Conservation (phyloP, 768 basidiomycete species). For the Phylloporus sp. region DNA sequence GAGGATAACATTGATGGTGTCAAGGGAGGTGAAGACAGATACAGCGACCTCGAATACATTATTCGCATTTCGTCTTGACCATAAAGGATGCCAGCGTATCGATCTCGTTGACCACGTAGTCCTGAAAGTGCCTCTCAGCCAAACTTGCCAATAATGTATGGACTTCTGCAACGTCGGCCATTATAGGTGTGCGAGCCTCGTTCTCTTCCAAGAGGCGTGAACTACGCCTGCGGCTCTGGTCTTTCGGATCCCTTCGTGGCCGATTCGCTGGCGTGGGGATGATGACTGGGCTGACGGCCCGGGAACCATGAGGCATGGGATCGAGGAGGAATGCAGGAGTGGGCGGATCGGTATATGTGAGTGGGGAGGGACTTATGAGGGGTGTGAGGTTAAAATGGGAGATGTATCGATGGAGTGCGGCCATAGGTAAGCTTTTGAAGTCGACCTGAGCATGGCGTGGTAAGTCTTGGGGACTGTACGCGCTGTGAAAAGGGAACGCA, state of each 20-base stretch:
- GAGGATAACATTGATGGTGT: not conserved
- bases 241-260: slow-evolving; percentile 65
- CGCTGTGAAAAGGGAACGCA: slow-evolving; percentile 11
- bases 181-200: slow-evolving; percentile 54
- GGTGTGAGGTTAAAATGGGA: slow-evolving; percentile 71
- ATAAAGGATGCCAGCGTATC: slow-evolving; percentile 81
- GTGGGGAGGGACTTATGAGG: slow-evolving; percentile 64
- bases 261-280: slow-evolving; percentile 62
- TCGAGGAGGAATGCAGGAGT: slow-evolving; percentile 59
- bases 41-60: slow-evolving; percentile 20
- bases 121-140: slow-evolving; percentile 71
- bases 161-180: slow-evolving; percentile 67
- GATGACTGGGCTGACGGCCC: slow-evolving; percentile 47
- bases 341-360: slow-evolving; percentile 64
- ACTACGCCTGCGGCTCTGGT: slow-evolving; percentile 59
- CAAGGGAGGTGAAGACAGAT: slow-evolving; percentile 5
- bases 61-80: slow-evolving; percentile 61
- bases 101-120: slow-evolving; percentile 62
- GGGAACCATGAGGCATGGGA: slow-evolving; percentile 41
- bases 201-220: slow-evolving; percentile 69
- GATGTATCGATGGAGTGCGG: slow-evolving; percentile 68
- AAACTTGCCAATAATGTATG: slow-evolving; percentile 64
- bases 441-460: slow-evolving; percentile 52
- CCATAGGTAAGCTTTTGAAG: slow-evolving; percentile 64
- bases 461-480: slow-evolving; percentile 9